Conservation (phyloP, 2,329 filamentous ascomycete species). For the Ophiostoma ips region DNA sequence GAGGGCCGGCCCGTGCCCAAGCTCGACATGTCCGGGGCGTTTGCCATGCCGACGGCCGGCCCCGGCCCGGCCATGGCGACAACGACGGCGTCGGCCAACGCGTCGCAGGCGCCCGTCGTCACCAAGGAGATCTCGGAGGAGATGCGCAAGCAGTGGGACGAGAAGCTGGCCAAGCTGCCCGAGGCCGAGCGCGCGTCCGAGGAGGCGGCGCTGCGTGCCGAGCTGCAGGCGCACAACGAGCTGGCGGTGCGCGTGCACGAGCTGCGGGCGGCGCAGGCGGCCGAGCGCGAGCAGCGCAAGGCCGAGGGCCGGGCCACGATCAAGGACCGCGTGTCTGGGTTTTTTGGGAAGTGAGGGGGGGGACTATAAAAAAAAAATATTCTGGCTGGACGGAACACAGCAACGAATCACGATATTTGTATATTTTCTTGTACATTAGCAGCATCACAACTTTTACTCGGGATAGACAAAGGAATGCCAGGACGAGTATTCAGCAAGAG, state of each 20-base stretch:
- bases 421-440: constrained; percentile 7
- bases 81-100: neutral
- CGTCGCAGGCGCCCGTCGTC: neutral
- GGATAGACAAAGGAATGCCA: neutral
- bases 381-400: no score
- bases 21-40: constrained; percentile 14
- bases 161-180: constrained; percentile 42
- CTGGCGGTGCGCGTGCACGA: constrained; percentile 42
- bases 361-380: neutral
- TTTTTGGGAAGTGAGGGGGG: constrained; percentile 14
- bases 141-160: constrained; percentile 36
- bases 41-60: neutral
- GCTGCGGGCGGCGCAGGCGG: constrained; percentile 41
- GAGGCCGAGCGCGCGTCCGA: constrained; percentile 47
- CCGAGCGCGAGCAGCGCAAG: constrained; percentile 39
- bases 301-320: constrained; percentile 38
- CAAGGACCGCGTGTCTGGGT: constrained; percentile 25
- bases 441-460: neutral
- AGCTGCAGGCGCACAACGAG: constrained; percentile 46
- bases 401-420: neutral
- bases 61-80: constrained; percentile 4
- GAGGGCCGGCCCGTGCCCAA: constrained; percentile 41
- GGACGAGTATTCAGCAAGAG: neutral
- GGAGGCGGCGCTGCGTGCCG: constrained; percentile 48
- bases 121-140: constrained; percentile 27